A percentile compares a stretch with the other conserved stretches of the same genome.
phyloP scores from a whole-genome alignment of 371 early-diverging fungal genomes.

The Mortierella sp. region DNA sequence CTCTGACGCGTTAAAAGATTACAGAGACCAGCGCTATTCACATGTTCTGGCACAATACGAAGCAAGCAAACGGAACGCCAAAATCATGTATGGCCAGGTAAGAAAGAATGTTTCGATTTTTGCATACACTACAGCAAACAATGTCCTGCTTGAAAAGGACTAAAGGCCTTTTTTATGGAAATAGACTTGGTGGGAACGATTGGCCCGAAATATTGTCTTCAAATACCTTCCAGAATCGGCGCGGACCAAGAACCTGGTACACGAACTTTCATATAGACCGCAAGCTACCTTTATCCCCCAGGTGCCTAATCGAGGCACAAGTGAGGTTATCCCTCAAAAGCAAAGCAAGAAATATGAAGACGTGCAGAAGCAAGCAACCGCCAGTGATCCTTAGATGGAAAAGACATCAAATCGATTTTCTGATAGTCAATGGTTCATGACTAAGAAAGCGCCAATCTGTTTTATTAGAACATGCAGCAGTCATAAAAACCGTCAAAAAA shows the following conservation, averaged over 20 bases:
- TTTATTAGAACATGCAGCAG: constrained; percentile 2
- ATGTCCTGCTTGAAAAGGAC: too few relatives aligned
- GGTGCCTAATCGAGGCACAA: constrained; percentile 1
- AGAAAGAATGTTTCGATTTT: too few relatives aligned
- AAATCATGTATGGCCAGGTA: constrained; percentile 3
- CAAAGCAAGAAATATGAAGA: constrained; percentile 4
- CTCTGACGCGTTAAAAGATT: constrained; percentile 6
- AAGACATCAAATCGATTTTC: background rate
- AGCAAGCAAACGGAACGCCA: background rate
- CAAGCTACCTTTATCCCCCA: constrained; percentile 15
- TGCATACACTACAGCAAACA: too few relatives aligned
- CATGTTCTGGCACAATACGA: constrained; percentile 8
- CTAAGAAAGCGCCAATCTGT: background rate
- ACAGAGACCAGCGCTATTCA: constrained; percentile 7
- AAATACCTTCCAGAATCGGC: constrained; percentile 6
- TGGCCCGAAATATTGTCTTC: constrained; percentile 5
- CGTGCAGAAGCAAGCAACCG: background rate
- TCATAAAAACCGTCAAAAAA: background rate
- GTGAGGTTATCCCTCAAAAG: constrained; percentile 5
- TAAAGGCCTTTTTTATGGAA: too few relatives aligned
- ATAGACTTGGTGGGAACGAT: constrained; percentile 1
- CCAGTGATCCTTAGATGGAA: background rate
- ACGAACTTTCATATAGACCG: constrained; percentile 9
- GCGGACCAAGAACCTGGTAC: background rate
- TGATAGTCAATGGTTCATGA: too few relatives aligned